Evolutionary conservation across 768 basidiomycete species (phyloP).

Genomic region (Mycena alexandri): DNA sequence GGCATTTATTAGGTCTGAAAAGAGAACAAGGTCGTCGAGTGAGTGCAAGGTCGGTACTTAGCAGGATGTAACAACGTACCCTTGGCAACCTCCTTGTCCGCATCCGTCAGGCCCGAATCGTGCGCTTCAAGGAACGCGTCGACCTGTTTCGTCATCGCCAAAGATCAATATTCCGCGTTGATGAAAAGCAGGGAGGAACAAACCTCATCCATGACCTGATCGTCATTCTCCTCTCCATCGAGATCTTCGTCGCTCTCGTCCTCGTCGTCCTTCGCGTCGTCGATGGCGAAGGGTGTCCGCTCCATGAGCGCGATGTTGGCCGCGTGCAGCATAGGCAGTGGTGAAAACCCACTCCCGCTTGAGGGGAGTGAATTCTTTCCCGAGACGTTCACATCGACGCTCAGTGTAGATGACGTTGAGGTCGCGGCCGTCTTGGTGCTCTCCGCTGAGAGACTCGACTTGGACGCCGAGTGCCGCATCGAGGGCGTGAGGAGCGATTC

Average conservation of each 20-base stretch:
- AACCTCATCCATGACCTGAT: constrained; percentile 92
- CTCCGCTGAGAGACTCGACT: constrained; percentile 60
- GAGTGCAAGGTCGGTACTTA: constrained; percentile 20
- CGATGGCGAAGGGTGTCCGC: constrained; percentile 96
- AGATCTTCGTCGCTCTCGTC: constrained; percentile 75
- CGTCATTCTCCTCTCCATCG: constrained; percentile 70
- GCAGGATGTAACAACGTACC: constrained; percentile 56
- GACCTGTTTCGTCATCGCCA: no score
- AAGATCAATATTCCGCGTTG: constrained; percentile 10
- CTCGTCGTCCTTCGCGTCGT: constrained; percentile 90
- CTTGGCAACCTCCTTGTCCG: constrained; percentile 81
- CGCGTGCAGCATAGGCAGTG: constrained; percentile 77
- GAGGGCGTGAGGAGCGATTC: constrained; percentile 86
- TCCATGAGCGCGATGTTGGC: constrained; percentile 91
- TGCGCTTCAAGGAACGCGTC: constrained; percentile 97
- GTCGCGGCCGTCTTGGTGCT: constrained; percentile 48
- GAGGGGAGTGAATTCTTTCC: constrained; percentile 49
- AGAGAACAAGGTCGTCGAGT: constrained; percentile 21
- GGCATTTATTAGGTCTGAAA: constrained; percentile 69
- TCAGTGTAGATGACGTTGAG: constrained; percentile 64
- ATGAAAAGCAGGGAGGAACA: constrained; percentile 38
- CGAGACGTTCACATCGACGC: constrained; percentile 57
- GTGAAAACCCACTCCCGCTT: constrained; percentile 60
- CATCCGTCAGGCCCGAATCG: constrained; percentile 86
- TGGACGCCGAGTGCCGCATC: constrained; percentile 71